phyloP scores from a whole-genome alignment of 106 monocot genomes.

The Platanthera guangdongensis region DNA sequence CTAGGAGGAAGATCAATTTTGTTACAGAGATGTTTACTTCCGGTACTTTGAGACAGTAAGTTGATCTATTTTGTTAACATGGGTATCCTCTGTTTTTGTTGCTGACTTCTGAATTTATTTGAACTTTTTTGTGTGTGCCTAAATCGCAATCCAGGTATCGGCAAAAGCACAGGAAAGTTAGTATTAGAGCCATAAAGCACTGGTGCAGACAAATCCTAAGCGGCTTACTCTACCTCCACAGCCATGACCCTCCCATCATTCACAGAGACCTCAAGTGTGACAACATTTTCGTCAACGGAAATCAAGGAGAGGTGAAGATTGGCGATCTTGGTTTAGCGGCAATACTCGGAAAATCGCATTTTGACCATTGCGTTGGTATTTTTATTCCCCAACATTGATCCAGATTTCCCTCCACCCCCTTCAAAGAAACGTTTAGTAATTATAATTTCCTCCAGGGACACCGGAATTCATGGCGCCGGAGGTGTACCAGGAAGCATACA shows the following conservation, averaged over 20 bases:
- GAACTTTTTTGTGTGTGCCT: background rate
- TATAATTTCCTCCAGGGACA: slow-evolving; percentile 18
- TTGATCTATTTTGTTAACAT: background rate
- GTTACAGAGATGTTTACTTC: slow-evolving; percentile 63
- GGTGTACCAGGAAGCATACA: slow-evolving; percentile 58
- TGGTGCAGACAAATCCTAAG: slow-evolving; percentile 24
- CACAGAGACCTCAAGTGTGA: slow-evolving; percentile 23
- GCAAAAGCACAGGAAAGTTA: slow-evolving; percentile 13
- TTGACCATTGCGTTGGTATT: slow-evolving; percentile 12
- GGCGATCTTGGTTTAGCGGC: slow-evolving; percentile 19
- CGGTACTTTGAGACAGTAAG: slow-evolving; percentile 11
- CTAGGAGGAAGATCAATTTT: slow-evolving; percentile 59
- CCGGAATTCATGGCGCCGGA: slow-evolving; percentile 74
- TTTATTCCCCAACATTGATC: background rate
- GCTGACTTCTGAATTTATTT: background rate
- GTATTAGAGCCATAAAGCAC: slow-evolving; percentile 17
- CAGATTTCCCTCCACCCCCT: background rate
- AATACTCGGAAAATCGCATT: slow-evolving; percentile 14
- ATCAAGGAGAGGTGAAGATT: slow-evolving; percentile 22
- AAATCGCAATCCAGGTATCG: slow-evolving; percentile 10
- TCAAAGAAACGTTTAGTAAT: background rate
- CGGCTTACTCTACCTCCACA: slow-evolving; percentile 16
- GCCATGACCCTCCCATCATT: slow-evolving; percentile 22
- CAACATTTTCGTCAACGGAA: slow-evolving; percentile 20
- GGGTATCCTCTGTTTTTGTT: background rate